Evolutionary conservation across 371 early-diverging fungal species (phyloP), one percentile per base, ranked within the genome.

Genomic region (Cokeromyces recurvatus): DNA sequence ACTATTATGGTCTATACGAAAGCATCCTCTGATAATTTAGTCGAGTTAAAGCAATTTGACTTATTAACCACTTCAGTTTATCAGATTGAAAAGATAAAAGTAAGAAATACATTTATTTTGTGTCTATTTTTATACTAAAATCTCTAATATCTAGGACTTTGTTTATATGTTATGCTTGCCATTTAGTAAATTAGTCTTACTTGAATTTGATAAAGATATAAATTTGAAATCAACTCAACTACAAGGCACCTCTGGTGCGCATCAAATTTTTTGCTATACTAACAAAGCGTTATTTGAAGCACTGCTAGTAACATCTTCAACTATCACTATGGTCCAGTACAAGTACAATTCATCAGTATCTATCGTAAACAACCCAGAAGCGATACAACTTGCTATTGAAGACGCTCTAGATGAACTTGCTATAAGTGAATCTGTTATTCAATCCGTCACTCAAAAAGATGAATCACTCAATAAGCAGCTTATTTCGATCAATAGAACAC

Each of bases 1-100:
- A 48, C 58, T 1, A 44, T 52, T 10, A 43, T 57, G 32, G 17
- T 48, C 7, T 57, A 57, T 24, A 15, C 47, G 20, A 37, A 44
- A 21, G 19, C 58, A 23, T 57, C 12, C n/a, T n/a, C n/a, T n/a
- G n/a, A n/a, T n/a, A n/a, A n/a, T n/a, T n/a, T n/a, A n/a, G n/a
- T n/a, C n/a, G n/a, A n/a, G n/a, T n/a, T n/a, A n/a, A n/a, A n/a
- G n/a, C n/a, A n/a, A n/a, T n/a, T n/a, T n/a, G n/a, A n/a, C n/a
- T n/a, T n/a, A n/a, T n/a, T n/a, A n/a, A n/a, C n/a, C n/a, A n/a
- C n/a, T n/a, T n/a, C n/a, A n/a, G n/a, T n/a, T n/a, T n/a, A n/a
- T n/a, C n/a, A n/a, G n/a, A 29, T 12, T 29, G 36, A 2, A 17
- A 48, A n/a, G 53, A 52, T n/a, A 47, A 48, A 12, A 24, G 5